A percentile compares a stretch with the other conserved stretches of the same genome.
Evolutionary conservation across 1,284 basidiomycete species (phyloP).

Genomic region (Ceratobasidium sp.): DNA sequence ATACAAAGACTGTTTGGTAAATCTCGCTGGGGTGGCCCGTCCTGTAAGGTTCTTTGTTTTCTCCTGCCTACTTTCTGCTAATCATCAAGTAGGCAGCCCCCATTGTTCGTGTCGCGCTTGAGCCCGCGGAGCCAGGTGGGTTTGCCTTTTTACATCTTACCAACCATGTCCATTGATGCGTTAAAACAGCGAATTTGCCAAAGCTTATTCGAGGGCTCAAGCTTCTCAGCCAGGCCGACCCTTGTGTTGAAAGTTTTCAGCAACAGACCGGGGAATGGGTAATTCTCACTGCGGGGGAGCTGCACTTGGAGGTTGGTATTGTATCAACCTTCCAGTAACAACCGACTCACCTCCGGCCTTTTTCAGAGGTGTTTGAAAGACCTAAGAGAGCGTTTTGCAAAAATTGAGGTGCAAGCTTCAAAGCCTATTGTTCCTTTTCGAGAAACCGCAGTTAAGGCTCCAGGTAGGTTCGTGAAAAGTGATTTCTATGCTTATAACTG

Average conservation of each 20-base stretch:
- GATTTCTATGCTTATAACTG: slow-evolving; percentile 16
- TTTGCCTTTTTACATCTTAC: not conserved
- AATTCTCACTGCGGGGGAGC: slow-evolving; percentile 93
- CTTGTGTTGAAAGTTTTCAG: slow-evolving; percentile 96
- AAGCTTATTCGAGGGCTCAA: slow-evolving; percentile 89
- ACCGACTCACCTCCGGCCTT: slow-evolving; percentile 15
- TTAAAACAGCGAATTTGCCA: slow-evolving; percentile 77
- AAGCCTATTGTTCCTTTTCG: slow-evolving; percentile 98
- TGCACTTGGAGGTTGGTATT: slow-evolving; percentile 85
- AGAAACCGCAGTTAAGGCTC: slow-evolving; percentile 86
- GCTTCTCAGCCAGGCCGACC: slow-evolving; percentile 93
- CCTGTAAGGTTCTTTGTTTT: slow-evolving; percentile 58
- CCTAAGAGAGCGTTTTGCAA: slow-evolving; percentile 91
- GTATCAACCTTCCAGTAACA: slow-evolving; percentile 37
- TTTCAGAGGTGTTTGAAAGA: slow-evolving; percentile 91
- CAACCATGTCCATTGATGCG: not conserved
- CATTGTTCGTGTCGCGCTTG: slow-evolving; percentile 94
- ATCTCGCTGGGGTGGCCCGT: slow-evolving; percentile 79
- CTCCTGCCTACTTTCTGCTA: slow-evolving; percentile 25
- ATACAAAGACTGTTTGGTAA: slow-evolving; percentile 66
- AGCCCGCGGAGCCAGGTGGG: slow-evolving; percentile 76
- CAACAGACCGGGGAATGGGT: slow-evolving; percentile 98
- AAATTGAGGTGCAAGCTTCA: slow-evolving; percentile 90
- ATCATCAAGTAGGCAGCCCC: slow-evolving; percentile 67
- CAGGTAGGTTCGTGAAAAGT: slow-evolving; percentile 56